phyloP scores from a whole-genome alignment of 2,329 filamentous ascomycete species.

The Magnaporthales sp. region DNA sequence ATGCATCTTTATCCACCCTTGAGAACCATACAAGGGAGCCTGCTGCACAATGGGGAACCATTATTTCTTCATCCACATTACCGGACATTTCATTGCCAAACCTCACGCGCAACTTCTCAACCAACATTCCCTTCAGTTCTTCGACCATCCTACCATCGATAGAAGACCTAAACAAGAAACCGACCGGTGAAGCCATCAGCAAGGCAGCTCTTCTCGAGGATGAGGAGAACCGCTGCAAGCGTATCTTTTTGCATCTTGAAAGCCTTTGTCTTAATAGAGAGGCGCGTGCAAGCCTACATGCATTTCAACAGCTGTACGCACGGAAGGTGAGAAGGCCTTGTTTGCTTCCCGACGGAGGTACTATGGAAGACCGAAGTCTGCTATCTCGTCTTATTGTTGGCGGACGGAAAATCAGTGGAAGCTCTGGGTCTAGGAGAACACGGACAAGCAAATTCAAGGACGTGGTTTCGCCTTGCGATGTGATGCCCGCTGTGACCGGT shows the following conservation, averaged over 20 bases:
- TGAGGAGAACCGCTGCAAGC: constrained; percentile 32
- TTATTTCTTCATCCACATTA: not conserved
- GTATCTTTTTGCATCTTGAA: constrained; percentile 38
- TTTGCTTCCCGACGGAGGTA: constrained; percentile 30
- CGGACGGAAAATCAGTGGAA: constrained; percentile 1
- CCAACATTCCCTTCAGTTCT: not conserved
- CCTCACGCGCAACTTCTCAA: not conserved
- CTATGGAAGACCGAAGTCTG: constrained; percentile 17
- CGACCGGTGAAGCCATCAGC: not conserved
- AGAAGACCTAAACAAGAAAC: not conserved
- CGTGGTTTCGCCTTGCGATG: not conserved
- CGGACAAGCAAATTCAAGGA: not conserved
- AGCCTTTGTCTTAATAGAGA: constrained; percentile 36
- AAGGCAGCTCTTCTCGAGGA: constrained; percentile 17
- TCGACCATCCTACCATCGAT: not conserved
- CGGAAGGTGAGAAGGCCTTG: constrained; percentile 24
- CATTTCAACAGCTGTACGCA: constrained; percentile 42
- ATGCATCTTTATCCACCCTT: constrained; percentile 12
- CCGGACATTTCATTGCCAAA: not conserved
- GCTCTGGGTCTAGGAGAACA: not conserved
- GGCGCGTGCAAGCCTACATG: constrained; percentile 36
- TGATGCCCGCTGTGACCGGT: not conserved
- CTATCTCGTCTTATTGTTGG: constrained; percentile 5
- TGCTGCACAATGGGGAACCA: not conserved
- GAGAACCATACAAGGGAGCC: not conserved